Base-by-base conservation (phyloP, 2,329 filamentous ascomycete species). In the Pseudocercospora cruenta region DNA sequence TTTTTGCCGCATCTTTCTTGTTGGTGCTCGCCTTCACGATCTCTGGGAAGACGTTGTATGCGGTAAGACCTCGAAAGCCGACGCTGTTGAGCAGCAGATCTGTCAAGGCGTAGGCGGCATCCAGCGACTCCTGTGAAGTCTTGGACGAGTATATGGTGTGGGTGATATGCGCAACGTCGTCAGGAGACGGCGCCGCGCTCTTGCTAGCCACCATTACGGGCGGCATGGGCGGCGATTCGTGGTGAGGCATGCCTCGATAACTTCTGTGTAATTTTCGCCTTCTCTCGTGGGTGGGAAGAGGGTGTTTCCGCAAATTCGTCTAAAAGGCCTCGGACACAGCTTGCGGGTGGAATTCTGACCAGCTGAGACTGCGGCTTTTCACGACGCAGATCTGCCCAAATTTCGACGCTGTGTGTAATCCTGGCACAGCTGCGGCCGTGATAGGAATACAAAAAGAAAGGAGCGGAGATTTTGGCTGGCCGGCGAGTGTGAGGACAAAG, bases 1-100 rank as follows among this genome's bases (percentile, higher is more conserved):
- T 87, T 73, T 87, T 88, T 45, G 90, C 86, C 16, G 90, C 91
- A 80, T 90, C 94, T 85, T 99, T 99, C 88, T 98, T 99, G 82
- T 98, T 93, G 73, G 85, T 82, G 3, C 94, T 93, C 43, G 92
- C 92, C 85, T 96, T 91, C 76, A 87, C 87, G 74, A 90, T 84
- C 69, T 87, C 85, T 22, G 85, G 83, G 55, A 91, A 77, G 57
- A 91, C 80, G 70, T 86, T 86, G 79, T 90, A 91, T 65, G 81
- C 82, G 58, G 83, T 79, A 62, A 91, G 82, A 59, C 88, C 89
- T 22, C 86, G 85, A 75, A 86, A 86, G 60, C 89, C 89, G 65
- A 89, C 84, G 31, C 87, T 88, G 79, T 89, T 87, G 66, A 89
- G 83, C 14, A 91, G 81, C 14, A 90, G 79, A 63, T 88, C 88